Conservation (phyloP, 164 flowering plant species). For the Dillenia turbinata region DNA sequence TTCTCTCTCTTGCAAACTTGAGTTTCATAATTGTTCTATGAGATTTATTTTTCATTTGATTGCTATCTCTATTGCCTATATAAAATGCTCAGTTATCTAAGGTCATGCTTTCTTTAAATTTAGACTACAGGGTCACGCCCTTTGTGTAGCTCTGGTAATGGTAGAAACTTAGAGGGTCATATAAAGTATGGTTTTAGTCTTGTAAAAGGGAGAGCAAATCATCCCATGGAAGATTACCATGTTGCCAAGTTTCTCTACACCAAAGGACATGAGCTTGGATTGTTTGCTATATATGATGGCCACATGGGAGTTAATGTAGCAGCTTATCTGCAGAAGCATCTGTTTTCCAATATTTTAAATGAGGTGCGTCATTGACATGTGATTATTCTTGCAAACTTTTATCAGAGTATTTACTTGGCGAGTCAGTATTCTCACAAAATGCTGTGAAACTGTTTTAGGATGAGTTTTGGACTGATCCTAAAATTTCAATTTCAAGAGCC, state of each 20-base stretch:
- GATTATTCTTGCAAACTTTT: not conserved
- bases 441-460: not conserved
- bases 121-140: not conserved
- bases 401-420: not conserved
- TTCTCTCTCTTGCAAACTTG: not conserved
- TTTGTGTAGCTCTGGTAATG: not conserved
- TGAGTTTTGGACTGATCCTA: slow-evolving; percentile 12
- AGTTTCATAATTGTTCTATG: not conserved
- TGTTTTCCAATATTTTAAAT: not conserved
- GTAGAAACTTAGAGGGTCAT: not conserved
- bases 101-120: not conserved
- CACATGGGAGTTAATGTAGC: slow-evolving; percentile 6
- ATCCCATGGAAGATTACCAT: slow-evolving; percentile 8
- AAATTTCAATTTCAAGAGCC: slow-evolving; percentile 1
- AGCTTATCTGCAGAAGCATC: slow-evolving; percentile 3
- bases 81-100: not conserved
- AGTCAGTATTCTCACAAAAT: not conserved
- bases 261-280: slow-evolving; percentile 9
- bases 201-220: slow-evolving; percentile 5
- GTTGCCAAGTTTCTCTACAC: slow-evolving; percentile 1
- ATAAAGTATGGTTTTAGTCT: slow-evolving; percentile 3
- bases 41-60: not conserved
- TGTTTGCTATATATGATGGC: slow-evolving; percentile 8
- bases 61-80: not conserved
- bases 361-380: slow-evolving; percentile 1